Evolutionary conservation across 805 yeast genomes (phyloP).

Genomic region (Peterozyma xylosa): DNA sequence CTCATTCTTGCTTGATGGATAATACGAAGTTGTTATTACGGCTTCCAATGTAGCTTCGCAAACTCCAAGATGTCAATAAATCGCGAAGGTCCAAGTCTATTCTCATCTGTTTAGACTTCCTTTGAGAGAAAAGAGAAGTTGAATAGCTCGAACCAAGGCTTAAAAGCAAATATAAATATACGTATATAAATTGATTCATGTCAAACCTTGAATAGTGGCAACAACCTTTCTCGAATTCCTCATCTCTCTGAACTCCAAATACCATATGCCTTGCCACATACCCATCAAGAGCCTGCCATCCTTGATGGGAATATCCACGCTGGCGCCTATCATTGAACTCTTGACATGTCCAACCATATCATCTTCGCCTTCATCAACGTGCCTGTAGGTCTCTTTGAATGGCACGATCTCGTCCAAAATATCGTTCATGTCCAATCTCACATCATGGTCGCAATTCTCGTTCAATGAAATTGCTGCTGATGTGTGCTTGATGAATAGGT

Average conservation of each 20-base stretch:
- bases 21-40: no score
- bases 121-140: neutral
- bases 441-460: constrained; percentile 79
- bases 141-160: neutral
- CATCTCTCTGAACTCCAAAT: constrained; percentile 64
- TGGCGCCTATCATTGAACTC: constrained; percentile 53
- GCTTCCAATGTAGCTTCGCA: no score
- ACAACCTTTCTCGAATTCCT: constrained; percentile 59
- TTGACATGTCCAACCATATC: constrained; percentile 83
- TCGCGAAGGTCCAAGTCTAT: no score
- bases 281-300: constrained; percentile 66
- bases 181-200: constrained; percentile 13
- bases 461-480: constrained; percentile 72
- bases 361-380: constrained; percentile 73
- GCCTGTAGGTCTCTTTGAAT: constrained; percentile 52
- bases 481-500: constrained; percentile 71
- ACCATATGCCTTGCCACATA: constrained; percentile 82
- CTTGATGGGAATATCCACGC: constrained; percentile 58
- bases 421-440: constrained; percentile 58
- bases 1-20: no score
- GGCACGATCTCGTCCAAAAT: constrained; percentile 64
- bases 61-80: no score
- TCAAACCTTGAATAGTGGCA: constrained; percentile 65
- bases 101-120: no score
- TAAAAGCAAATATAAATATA: neutral